A percentile compares a stretch with the other conserved stretches of the same genome.
phyloP scores from a whole-genome alignment of 371 early-diverging fungal genomes.

The Zopfochytrium polystomum region DNA sequence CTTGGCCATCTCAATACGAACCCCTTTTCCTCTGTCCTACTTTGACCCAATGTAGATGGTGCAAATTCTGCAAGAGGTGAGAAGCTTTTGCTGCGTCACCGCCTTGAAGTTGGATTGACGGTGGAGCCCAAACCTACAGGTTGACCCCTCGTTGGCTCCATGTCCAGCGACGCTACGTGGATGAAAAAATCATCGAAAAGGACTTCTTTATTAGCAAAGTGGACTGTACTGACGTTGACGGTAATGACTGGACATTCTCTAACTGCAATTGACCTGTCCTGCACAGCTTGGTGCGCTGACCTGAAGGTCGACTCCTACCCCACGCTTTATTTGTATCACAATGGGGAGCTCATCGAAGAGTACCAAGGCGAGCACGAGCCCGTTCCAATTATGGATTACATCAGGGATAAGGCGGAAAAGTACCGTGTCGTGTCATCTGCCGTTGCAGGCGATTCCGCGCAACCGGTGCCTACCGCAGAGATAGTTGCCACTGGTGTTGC shows the following conservation, averaged over 20 bases:
- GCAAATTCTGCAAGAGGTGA: constrained; percentile 33
- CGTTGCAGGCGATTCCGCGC: too few relatives aligned
- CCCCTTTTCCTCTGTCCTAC: neutral
- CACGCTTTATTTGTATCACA: constrained; percentile 33
- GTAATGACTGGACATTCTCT: neutral
- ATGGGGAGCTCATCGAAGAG: constrained; percentile 35
- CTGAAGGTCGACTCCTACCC: constrained; percentile 31
- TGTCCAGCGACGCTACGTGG: constrained; percentile 19
- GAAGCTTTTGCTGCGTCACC: constrained; percentile 5
- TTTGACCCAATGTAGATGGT: constrained; percentile 15
- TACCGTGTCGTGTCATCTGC: constrained; percentile 18
- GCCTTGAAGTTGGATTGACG: neutral
- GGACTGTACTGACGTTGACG: constrained; percentile 25
- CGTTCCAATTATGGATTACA: constrained; percentile 23
- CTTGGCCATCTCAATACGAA: neutral
- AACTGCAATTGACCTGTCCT: constrained; percentile 4
- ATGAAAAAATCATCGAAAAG: constrained; percentile 11
- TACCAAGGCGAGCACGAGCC: constrained; percentile 34
- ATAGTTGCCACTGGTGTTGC: too few relatives aligned
- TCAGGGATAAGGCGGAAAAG: constrained; percentile 7
- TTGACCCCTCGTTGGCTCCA: constrained; percentile 39
- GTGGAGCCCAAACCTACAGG: constrained; percentile 1
- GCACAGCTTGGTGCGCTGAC: constrained; percentile 21
- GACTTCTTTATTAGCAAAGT: constrained; percentile 29
- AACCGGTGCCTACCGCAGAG: too few relatives aligned